Base-by-base conservation (phyloP, 257 asterid genomes). In the Solanum verrucosum region DNA sequence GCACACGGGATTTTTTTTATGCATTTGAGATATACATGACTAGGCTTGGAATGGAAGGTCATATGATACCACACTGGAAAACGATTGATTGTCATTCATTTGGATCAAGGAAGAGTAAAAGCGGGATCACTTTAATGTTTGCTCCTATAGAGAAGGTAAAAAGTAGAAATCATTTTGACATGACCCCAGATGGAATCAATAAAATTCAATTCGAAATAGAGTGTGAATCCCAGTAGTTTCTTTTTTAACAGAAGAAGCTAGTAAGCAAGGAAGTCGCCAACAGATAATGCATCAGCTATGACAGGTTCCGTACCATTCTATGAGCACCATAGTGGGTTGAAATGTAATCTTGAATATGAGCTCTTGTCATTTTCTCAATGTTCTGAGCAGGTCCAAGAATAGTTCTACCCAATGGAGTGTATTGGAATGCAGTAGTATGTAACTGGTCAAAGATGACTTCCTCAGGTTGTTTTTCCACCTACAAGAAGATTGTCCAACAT, bases 391-490 rank as follows among this genome's bases (percentile, higher is more conserved):
- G 95, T 70, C 99, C 99, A 59, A 95, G 97, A 68, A 96, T 94
- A 78, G 98, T 94, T 92, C 99, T 91, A 75, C 98, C 98, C 84
- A 95, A 90, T 52, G 99, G 97, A 1, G 98, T 90, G 87, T 93
- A 91, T 88, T 95, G 99, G 94, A 94, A 96, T 82, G 99, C 99
- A 91, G 98, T 95, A 49, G 98, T 94, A 90, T 96, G 99, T 63
- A 96, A 88, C 78, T 96, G 99, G 89, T 96, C 99, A 86, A 94
- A 96, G 88, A 96, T 93, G 81, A 96, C 97, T 89, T 96, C 98
- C 91, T 94, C 96, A 9, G 93, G 90, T 83, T 94, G 97, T 49
- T 92, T 93, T 94, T 94, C 99, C 21, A 95, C 97, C 98, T 96
- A 89, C 84, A 91, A 46, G 18, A 89, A 86, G 60, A 86, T 71